Base-by-base conservation (phyloP, 75 land plant species). In the Sequoiadendron giganteum region DNA sequence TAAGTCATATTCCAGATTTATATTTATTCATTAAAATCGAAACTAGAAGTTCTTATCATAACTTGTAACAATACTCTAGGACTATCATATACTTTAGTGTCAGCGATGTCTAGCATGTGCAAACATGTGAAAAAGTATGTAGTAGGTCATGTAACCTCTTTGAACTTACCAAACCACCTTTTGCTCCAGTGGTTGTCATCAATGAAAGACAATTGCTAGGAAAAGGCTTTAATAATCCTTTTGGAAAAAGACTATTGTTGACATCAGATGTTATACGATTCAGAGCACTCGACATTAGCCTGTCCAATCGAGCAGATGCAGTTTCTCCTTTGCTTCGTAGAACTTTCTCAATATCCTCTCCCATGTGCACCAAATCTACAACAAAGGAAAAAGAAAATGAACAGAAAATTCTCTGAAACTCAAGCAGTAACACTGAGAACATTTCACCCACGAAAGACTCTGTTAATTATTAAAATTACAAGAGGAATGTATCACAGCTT, bases 131-230 rank as follows among this genome's bases (percentile, higher is more conserved):
- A 19, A 58, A 58, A 19, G 5, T 18, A 19, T 14, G 25, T 21
- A 58, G 16, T 19, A 58, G 16, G 25, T 65, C n/a, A 65, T 28
- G n/a, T 65, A 65, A 21, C 77, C 3, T 34, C 34, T 43, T 19
- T 42, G 48, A 85, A 89, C 93, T 87, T 90, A 96, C 97, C 95
- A 92, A 81, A 75, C 95, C 90, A 89, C 99, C 99, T 91, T 98
- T 98, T 83, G 99, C 99, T 79, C 99, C 99, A 78, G 94, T 94
- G 45, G 91, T 91, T 3, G 99, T 98, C 99, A 98, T 98, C 76
- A 95, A 93, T 45, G 96, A 95, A 58, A 98, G 89, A 81, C 97
- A 97, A 83, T 98, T 98, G 65, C 87, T 88, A 16, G 95, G 96
- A 65, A 95, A 95, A 11, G 95, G 94, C 86, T 98, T 98, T 83